phyloP scores from a whole-genome alignment of 768 basidiomycete species.

The Phanerochaete sordida region DNA sequence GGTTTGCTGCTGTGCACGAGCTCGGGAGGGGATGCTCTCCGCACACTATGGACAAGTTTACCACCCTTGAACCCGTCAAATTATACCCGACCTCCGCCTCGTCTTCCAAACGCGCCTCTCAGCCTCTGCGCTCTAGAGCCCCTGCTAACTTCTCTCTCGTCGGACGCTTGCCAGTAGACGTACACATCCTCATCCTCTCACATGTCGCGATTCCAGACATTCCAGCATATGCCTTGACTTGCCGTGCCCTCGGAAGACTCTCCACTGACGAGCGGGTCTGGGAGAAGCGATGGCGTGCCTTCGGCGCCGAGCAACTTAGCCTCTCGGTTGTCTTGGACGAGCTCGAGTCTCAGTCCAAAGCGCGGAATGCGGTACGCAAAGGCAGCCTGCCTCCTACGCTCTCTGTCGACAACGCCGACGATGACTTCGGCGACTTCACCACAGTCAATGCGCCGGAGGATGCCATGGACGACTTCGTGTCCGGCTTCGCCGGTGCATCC shows the following conservation, averaged over 20 bases:
- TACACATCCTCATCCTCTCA: conserved; percentile 72
- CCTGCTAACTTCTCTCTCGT: conserved; percentile 40
- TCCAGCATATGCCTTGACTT: conserved; percentile 67
- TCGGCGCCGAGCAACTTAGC: conserved; percentile 45
- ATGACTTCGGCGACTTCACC: conserved; percentile 87
- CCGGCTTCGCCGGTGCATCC: conserved; percentile 29
- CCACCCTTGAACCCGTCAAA: conserved; percentile 68
- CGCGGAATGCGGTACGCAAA: conserved; percentile 34
- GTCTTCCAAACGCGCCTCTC: conserved; percentile 12
- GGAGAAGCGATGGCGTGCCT: conserved; percentile 66
- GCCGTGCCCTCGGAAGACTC: conserved; percentile 58
- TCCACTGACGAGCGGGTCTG: conserved; percentile 74
- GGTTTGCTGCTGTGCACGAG: too few species aligned
- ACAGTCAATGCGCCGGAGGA: conserved; percentile 31
- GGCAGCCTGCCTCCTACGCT: conserved; percentile 58
- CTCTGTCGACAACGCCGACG: conserved; percentile 55
- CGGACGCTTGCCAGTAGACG: conserved; percentile 74
- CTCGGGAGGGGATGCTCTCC: too few species aligned
- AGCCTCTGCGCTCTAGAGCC: conserved; percentile 14
- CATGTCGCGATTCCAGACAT: conserved; percentile 80
- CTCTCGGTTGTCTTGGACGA: conserved; percentile 52
- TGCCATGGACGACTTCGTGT: conserved; percentile 49
- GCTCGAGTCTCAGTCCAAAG: conserved; percentile 47
- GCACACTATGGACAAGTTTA: conserved; percentile 74
- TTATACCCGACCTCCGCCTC: conserved; percentile 20